Evolutionary conservation across 2,329 filamentous ascomycete genomes (phyloP), one percentile per base, ranked within the genome.

Genomic region (Diaporthe humulicola): DNA sequence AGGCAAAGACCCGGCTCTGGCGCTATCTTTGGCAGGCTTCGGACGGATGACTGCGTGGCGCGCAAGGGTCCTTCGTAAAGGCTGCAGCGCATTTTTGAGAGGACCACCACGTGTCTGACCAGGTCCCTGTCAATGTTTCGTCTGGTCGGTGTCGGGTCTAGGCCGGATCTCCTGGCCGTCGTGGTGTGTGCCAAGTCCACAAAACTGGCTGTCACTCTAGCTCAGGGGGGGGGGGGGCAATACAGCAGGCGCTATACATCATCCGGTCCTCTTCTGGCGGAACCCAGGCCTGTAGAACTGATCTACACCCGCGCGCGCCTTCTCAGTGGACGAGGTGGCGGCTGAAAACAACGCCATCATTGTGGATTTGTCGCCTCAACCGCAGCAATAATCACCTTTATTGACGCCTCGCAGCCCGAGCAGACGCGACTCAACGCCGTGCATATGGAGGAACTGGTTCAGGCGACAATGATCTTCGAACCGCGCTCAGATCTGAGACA

Each of bases 301-400:
- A 64, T 72, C 70, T 54, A 48, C 57, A 64, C n/a, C 19, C 22
- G 36, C 57, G 50, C 50, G 58, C 70, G 64, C 64, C 64, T 19
- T 69, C 33, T 69, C 64, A 54, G 64, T 69, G 64, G 64, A 19
- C 70, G 36, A n/a, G 60, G 57, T 64, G 70, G 70, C 70, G 70
- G 70, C 70, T 72, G 70, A 72, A 64, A 64, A 45, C 70, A 72
- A 28, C 70, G 70, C 70, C 57, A n/a, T 72, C 28, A n/a, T 64
- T 52, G 50, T 40, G 64, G 57, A 28, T n/a, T 58, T 58, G 30
- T 61, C 42, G 56, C 70, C 70, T 71, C 69, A 38, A 28, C 40
- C 42, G 48, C 56, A 36, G 56, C 22, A 52, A 60, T 50, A 38
- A 40, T 9, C 15, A 42, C 22, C 30, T 25, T 25, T 12, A 36